Evolutionary conservation across 805 yeast genomes (phyloP).

Genomic region (Metschnikowia noctiluminum): DNA sequence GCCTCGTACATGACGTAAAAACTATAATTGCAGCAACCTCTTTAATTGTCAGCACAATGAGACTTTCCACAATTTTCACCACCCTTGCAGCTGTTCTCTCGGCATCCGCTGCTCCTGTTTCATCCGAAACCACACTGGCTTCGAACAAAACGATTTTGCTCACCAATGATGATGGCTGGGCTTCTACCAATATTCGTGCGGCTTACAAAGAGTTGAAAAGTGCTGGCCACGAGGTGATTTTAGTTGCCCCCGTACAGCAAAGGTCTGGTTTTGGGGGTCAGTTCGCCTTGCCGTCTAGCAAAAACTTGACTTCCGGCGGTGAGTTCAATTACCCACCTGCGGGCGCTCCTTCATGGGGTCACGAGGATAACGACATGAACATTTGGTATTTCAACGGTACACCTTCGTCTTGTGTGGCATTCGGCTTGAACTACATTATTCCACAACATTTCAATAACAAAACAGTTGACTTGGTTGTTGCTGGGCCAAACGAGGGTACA

Average conservation of each 20-base stretch:
- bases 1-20: background rate
- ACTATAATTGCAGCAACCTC: background rate
- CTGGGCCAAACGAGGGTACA: constrained; percentile 31
- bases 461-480: constrained; percentile 24
- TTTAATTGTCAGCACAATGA: background rate
- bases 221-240: constrained; percentile 20
- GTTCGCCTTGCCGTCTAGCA: constrained; percentile 40
- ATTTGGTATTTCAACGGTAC: constrained; percentile 31
- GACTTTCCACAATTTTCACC: constrained; percentile 11
- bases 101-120: constrained; percentile 24
- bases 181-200: constrained; percentile 54
- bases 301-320: constrained; percentile 41
- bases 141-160: constrained; percentile 41
- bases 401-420: constrained; percentile 26
- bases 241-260: constrained; percentile 21
- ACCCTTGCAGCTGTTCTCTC: constrained; percentile 16
- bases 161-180: constrained; percentile 59
- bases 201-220: constrained; percentile 40
- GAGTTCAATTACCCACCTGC: constrained; percentile 45
- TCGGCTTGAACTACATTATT: constrained; percentile 25
- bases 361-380: constrained; percentile 37
- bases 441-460: constrained; percentile 20
- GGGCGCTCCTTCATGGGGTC: constrained; percentile 57
- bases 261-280: constrained; percentile 38
- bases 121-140: constrained; percentile 15